Base-by-base conservation (phyloP, 2,329 filamentous ascomycete species). In the Juglanconis oblonga region DNA sequence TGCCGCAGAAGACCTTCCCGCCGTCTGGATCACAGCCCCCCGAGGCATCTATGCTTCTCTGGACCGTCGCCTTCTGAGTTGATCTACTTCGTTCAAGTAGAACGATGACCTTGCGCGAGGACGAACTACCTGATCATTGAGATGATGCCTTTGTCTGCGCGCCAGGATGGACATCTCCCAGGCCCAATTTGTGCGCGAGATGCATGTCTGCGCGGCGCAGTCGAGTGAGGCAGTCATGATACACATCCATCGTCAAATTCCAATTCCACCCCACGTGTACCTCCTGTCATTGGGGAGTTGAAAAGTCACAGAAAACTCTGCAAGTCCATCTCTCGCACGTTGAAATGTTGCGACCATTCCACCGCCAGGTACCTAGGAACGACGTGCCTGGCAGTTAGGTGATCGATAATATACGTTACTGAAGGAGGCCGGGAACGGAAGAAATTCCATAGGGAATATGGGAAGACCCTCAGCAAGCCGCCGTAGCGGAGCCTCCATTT, bases 351-450 rank as follows among this genome's bases (percentile, higher is more conserved):
- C 69, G 72, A 80, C 72, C 76, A 78, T 77, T 79, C 79, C 79
- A 81, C 79, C 79, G 79, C 76, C 77, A 74, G 72, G 72, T 73
- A 76, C 78, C 77, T 74, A 73, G 65, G 67, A 66, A 67, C 66
- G 72, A 66, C 68, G 72, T 72, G 71, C 71, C 68, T 67, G 77
- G 74, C 79, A 79, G 70, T 66, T 74, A 78, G 78, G 77, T 72
- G 70, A 69, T 77, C 74, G 54, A 29, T 59, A 62, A 62, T 42
- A 36, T 49, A 75, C 77, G 69, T 77, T 74, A 63, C 67, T 82
- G 62, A 77, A 67, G 79, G 78, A 72, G 79, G 79, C 79, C 78
- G 79, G 79, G 79, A 82, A 82, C 79, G 79, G 79, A 80, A 76
- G 78, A 74, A 79, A 74, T 80, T 76, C 75, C 77, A 82, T 76